Percentiles rank a stretch among this genome's conserved stretches.
Evolutionary conservation across 768 basidiomycete species (phyloP).

Genomic region (Mycena vulgaris): DNA sequence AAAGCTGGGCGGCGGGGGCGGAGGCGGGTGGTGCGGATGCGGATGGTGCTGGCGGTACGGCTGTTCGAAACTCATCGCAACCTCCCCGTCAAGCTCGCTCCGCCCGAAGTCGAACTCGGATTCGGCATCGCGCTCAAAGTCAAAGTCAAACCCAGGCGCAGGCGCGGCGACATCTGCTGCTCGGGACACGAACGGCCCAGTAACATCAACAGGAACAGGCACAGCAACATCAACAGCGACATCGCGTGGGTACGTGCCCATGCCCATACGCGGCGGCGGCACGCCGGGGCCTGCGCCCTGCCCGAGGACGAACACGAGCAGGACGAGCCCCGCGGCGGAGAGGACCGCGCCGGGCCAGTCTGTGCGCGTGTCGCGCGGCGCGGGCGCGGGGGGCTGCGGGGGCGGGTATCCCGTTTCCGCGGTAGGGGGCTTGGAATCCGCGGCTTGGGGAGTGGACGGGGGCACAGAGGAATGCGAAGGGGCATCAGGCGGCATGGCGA

Average conservation of each 20-base stretch:
- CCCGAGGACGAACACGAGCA: slow-evolving; percentile 82
- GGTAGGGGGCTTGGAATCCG: no score
- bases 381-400: neutral
- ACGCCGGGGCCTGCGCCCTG: slow-evolving; percentile 58
- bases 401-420: no score
- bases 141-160: no score
- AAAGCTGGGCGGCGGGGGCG: neutral
- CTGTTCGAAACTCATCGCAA: no score
- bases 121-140: no score
- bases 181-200: no score
- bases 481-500: slow-evolving; percentile 75
- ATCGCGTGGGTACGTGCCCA: neutral
- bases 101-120: no score
- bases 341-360: slow-evolving; percentile 86
- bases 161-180: no score
- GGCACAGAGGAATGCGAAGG: slow-evolving; percentile 33
- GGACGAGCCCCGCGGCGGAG: slow-evolving; percentile 73
- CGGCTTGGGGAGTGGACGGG: no score
- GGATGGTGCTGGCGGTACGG: neutral
- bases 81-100: no score
- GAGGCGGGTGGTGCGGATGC: neutral
- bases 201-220: no score
- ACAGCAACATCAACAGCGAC: no score
- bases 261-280: neutral
- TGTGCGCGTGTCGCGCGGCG: slow-evolving; percentile 59